A percentile compares a stretch with the other conserved stretches of the same genome.
These are phyloP conservation scores for Trapa incisa DNA, from an alignment of 345 rosid species.

Conservation along the genomic window DNA sequence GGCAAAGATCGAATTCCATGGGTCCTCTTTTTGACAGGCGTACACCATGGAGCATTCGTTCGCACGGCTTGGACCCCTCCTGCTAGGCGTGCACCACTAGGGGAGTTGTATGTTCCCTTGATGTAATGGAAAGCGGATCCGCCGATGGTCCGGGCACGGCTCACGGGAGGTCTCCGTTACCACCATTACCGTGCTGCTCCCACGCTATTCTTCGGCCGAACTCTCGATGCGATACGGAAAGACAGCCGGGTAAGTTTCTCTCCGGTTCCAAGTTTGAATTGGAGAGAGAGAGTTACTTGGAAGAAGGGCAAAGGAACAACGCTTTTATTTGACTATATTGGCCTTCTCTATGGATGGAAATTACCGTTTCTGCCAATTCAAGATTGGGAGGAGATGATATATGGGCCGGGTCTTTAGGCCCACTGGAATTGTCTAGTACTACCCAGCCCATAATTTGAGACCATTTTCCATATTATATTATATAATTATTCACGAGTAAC, in stretches of 20 bases:
- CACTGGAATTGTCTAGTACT: background rate
- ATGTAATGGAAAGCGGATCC: slow-evolving; percentile 59
- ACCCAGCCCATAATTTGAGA: too few species aligned
- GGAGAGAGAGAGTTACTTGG: background rate
- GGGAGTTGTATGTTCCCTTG: slow-evolving; percentile 53
- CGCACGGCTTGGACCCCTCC: slow-evolving; percentile 66
- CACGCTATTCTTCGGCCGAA: background rate
- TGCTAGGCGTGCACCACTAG: slow-evolving; percentile 35
- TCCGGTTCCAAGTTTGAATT: too few species aligned
- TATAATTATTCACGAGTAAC: too few species aligned
- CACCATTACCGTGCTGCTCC: slow-evolving; percentile 24
- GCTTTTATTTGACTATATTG: background rate
- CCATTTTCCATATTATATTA: too few species aligned
- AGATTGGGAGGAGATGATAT: background rate
- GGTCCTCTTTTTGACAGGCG: slow-evolving; percentile 78
- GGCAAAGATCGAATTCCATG: slow-evolving; percentile 76
- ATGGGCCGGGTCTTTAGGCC: background rate
- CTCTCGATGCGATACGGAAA: background rate
- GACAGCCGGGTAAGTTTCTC: background rate
- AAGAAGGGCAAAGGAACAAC: background rate
- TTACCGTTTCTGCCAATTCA: background rate
- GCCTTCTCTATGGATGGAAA: background rate
- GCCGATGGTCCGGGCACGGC: slow-evolving; percentile 74
- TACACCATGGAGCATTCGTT: slow-evolving; percentile 77
- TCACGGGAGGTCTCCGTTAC: slow-evolving; percentile 51